Conservation (phyloP, 2,329 filamentous ascomycete genomes). For the Aspergillus ochraceus region DNA sequence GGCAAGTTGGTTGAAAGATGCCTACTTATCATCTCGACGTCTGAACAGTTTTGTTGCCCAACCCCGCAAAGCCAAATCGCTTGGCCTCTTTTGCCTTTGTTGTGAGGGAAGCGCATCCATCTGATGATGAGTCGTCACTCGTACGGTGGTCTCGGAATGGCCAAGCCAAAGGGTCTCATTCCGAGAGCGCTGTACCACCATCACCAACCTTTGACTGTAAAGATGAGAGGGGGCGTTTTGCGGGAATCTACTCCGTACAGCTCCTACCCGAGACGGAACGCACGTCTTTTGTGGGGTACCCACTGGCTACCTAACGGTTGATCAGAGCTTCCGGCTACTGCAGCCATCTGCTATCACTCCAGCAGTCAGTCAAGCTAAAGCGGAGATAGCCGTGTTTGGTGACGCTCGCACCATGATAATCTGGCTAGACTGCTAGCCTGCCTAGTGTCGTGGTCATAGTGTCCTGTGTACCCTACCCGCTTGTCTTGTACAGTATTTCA, state of each 20-base stretch:
- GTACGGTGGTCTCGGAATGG: background rate
- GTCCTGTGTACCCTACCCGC: background rate
- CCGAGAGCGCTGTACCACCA: background rate
- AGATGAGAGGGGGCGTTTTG: background rate
- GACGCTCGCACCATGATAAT: background rate
- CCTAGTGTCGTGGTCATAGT: background rate
- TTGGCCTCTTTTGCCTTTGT: background rate
- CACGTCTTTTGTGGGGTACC: background rate
- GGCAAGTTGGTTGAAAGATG: background rate
- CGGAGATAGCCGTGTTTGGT: background rate
- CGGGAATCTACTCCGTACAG: background rate
- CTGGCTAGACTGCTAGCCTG: background rate
- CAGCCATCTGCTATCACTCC: background rate
- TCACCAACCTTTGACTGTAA: background rate
- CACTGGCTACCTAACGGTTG: slow-evolving; percentile 2
- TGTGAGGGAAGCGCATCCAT: background rate
- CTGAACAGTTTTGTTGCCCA: slow-evolving; percentile 19
- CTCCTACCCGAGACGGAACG: background rate
- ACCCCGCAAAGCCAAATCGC: slow-evolving; percentile 18
- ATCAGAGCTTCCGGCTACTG: background rate
- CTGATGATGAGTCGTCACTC: background rate
- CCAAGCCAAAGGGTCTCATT: background rate
- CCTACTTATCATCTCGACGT: background rate
- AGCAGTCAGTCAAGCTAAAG: background rate
- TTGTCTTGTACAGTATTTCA: background rate